Percentiles rank a stretch among this genome's conserved stretches.
phyloP scores from a whole-genome alignment of 208 protist genomes.

The Phytomonas sp. region DNA sequence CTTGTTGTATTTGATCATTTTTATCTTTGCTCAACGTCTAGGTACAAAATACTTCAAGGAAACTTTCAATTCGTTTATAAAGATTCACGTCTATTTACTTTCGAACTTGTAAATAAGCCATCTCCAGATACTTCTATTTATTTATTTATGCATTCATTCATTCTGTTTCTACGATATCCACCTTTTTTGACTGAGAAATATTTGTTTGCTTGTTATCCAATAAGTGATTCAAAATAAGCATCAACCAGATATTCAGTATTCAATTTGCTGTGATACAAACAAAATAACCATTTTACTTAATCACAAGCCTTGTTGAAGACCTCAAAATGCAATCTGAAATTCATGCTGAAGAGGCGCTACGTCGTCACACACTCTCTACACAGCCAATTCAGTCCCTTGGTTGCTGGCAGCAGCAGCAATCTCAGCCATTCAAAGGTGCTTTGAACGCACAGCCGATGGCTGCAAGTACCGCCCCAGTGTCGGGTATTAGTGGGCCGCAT shows the following conservation, averaged over 20 bases:
- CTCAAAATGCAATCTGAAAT: background rate
- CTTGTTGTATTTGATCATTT: slow-evolving; percentile 7
- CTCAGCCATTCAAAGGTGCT: background rate
- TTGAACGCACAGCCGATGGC: background rate
- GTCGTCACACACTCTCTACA: background rate
- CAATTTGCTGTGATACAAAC: background rate
- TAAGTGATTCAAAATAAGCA: slow-evolving; percentile 7
- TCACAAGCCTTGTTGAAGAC: background rate
- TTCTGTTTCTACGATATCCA: slow-evolving; percentile 3
- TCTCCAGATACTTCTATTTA: background rate
- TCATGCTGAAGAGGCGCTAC: background rate
- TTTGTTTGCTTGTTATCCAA: background rate
- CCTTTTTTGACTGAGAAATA: background rate
- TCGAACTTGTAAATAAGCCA: background rate
- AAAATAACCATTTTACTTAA: background rate
- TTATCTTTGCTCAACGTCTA: slow-evolving; percentile 8
- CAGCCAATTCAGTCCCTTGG: background rate
- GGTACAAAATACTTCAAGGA: background rate
- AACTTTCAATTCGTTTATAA: slow-evolving; percentile 9
- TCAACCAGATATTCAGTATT: background rate
- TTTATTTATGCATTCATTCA: slow-evolving; percentile 1
- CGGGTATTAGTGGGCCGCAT: background rate
- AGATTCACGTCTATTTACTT: slow-evolving; percentile 4
- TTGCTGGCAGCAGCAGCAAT: background rate
- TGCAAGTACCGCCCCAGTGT: background rate